Base-by-base conservation (phyloP, 768 basidiomycete genomes). In the Amanita pallidorosea region DNA sequence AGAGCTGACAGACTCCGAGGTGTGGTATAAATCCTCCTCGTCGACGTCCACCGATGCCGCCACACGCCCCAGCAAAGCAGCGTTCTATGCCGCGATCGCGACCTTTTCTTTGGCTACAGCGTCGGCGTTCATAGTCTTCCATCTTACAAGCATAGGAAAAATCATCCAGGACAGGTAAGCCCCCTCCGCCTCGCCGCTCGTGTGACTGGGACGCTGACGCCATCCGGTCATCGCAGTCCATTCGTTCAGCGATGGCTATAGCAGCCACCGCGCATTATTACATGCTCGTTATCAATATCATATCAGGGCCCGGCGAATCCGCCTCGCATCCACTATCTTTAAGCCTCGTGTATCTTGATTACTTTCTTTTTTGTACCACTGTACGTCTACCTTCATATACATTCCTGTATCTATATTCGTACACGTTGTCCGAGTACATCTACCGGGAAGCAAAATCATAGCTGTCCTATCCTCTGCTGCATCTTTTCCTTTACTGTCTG, bases 401-500 rank as follows among this genome's bases (percentile, higher is more conserved):
- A 41, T 22, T 22, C 22, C 11, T 41, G 22, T 12, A 20, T 20
- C 40, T 22, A 41, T 20, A 41, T 41, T 9, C 40, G 17, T 41
- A 41, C 43, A 44, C n/a, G 43, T 44, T 22, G 27, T 44, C 29
- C 20, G 15, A 17, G 9, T 41, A 12, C 8, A 37, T 37, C 36
- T 37, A n/a, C 36, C 36, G 36, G 36, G n/a, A 38, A 38, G 18
- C 12, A 12, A n/a, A n/a, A 47, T 67, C 77, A 89, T 53, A 88
- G 71, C 58, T 87, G 85, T 25, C 83, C 80, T 59, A 92, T 88
- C 60, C 85, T 75, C 64, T 88, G 84, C 61, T 85, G 81, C 69
- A 92, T 80, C 71, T 80, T 83, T 61, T 89, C 88, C 66, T 82
- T 85, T 55, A 92, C 82, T 1, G 87, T 88, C 71, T 88, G 82